These are phyloP conservation scores for Gonium pectorale DNA, from an alignment of 139 green algal species.

Conservation along the genomic window DNA sequence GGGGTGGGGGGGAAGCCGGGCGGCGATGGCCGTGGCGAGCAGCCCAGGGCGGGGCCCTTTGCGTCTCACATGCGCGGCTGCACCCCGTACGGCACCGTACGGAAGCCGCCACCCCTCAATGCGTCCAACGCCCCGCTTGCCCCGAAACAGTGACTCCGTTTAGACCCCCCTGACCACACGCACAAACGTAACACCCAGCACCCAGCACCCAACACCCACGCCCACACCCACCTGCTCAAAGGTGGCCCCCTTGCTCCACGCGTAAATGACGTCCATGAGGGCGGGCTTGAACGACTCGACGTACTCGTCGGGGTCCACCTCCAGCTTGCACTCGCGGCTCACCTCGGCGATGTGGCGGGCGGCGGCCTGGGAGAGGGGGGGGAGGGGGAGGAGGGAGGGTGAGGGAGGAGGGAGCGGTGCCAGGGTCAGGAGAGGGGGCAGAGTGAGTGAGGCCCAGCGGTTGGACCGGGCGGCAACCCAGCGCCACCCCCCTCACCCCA, in stretches of 20 bases:
- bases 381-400: background rate
- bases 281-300: conserved; percentile 77
- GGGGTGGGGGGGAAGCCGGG: too few relatives aligned
- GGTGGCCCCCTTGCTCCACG: conserved; percentile 78
- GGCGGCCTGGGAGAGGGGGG: conserved; percentile 62
- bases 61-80: too few relatives aligned
- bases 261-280: conserved; percentile 89
- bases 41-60: too few relatives aligned
- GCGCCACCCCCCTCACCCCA: too few relatives aligned
- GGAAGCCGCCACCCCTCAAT: too few relatives aligned
- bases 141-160: too few relatives aligned
- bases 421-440: background rate
- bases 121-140: too few relatives aligned
- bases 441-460: background rate
- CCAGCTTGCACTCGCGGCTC: conserved; percentile 76
- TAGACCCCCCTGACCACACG: too few relatives aligned
- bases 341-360: conserved; percentile 76
- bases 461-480: background rate
- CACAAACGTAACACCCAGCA: too few relatives aligned
- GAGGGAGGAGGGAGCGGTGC: background rate
- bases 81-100: too few relatives aligned
- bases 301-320: conserved; percentile 84
- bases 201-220: too few relatives aligned
- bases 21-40: too few relatives aligned
- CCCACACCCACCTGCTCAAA: conserved; percentile 73